Evolutionary conservation across 2,329 filamentous ascomycete species (phyloP).

Genomic region (Pestalotiopsis sp.): DNA sequence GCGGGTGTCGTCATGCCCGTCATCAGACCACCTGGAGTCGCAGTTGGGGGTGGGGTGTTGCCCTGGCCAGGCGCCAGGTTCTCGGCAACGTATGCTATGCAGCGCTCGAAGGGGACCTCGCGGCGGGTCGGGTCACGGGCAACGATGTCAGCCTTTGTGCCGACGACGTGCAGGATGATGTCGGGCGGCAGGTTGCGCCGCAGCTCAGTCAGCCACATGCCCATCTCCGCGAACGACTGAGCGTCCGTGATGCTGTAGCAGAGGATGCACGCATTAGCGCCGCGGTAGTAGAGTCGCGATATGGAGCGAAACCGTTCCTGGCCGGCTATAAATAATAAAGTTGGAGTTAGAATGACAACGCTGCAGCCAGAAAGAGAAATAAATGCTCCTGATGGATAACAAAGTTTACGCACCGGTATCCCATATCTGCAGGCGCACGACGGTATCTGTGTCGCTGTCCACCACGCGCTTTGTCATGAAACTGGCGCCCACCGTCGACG

Average conservation of each 20-base stretch:
- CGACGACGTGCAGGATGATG: slow-evolving; percentile 90
- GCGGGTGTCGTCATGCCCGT: slow-evolving; percentile 28
- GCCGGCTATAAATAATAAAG: slow-evolving; percentile 56
- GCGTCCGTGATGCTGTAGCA: slow-evolving; percentile 94
- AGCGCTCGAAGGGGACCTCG: slow-evolving; percentile 90
- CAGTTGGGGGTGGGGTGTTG: slow-evolving; percentile 68
- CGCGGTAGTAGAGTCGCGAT: slow-evolving; percentile 92
- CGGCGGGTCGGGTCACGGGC: slow-evolving; percentile 77
- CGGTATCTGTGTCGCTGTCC: slow-evolving; percentile 82
- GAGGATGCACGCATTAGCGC: slow-evolving; percentile 89
- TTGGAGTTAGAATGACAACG: slow-evolving; percentile 17
- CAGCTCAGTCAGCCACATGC: slow-evolving; percentile 84
- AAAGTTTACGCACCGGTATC: slow-evolving; percentile 66
- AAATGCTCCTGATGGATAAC: background rate
- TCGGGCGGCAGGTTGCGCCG: slow-evolving; percentile 76
- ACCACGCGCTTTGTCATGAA: slow-evolving; percentile 80
- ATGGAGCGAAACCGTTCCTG: slow-evolving; percentile 96
- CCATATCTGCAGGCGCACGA: slow-evolving; percentile 94
- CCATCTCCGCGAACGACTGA: slow-evolving; percentile 87
- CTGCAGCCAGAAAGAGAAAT: background rate
- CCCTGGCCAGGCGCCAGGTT: slow-evolving; percentile 75
- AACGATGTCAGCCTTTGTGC: slow-evolving; percentile 90
- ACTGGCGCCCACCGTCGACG: slow-evolving; percentile 77
- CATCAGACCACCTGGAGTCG: slow-evolving; percentile 40
- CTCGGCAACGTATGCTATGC: slow-evolving; percentile 93